phyloP scores from a whole-genome alignment of 371 early-diverging fungal species.

The Blyttiomyces sp. region DNA sequence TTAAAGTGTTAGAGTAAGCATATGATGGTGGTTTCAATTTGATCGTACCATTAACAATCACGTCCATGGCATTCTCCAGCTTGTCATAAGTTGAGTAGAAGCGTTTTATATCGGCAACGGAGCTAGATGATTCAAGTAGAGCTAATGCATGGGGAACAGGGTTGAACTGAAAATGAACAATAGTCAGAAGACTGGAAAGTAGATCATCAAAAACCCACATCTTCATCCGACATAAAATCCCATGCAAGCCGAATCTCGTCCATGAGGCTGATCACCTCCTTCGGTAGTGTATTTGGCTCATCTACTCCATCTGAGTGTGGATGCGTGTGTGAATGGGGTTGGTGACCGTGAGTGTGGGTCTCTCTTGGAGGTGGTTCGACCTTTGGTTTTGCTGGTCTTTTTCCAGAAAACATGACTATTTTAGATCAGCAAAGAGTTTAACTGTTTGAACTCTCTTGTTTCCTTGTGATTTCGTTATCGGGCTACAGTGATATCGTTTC shows the following conservation, averaged over 20 bases:
- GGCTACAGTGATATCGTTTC: no score
- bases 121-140: conserved; percentile 81
- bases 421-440: no score
- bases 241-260: conserved; percentile 55
- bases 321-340: no score
- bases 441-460: no score
- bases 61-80: conserved; percentile 78
- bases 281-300: conserved; percentile 43
- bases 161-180: conserved; percentile 64
- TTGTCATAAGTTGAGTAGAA: conserved; percentile 68
- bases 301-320: no score
- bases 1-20: neutral
- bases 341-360: no score
- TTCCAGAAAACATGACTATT: no score
- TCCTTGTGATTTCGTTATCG: no score
- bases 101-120: conserved; percentile 72
- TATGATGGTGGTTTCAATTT: neutral
- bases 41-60: conserved; percentile 77
- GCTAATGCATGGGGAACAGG: conserved; percentile 84
- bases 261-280: conserved; percentile 35
- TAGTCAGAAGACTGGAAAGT: neutral
- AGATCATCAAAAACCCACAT: neutral
- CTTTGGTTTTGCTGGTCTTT: no score
- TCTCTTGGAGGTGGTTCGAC: no score
- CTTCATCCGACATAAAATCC: conserved; percentile 60